Conservation (phyloP, 2,329 filamentous ascomycete genomes). For the Cladosporium cucumerinum region DNA sequence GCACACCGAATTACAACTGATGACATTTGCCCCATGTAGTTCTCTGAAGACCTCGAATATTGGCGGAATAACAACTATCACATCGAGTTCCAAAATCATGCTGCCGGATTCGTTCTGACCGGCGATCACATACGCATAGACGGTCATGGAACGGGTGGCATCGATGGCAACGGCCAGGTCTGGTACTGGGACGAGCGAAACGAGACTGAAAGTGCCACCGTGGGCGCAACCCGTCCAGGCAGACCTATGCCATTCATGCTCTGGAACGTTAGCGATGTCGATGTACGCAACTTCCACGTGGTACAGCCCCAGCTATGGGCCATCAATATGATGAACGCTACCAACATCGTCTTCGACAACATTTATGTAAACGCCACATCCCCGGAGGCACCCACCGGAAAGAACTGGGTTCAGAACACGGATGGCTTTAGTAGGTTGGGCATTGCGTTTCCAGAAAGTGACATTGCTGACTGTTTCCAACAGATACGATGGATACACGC, state of each 20-base stretch:
- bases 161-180: conserved; percentile 53
- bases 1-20: neutral
- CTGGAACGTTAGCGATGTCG: conserved; percentile 56
- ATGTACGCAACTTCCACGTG: conserved; percentile 52
- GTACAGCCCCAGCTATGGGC: conserved; percentile 53
- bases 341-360: conserved; percentile 51
- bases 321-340: conserved; percentile 58
- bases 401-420: conserved; percentile 57
- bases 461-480: neutral
- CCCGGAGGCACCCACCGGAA: conserved; percentile 48
- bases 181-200: conserved; percentile 43
- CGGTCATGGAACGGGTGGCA: conserved; percentile 52
- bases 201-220: conserved; percentile 38
- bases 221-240: conserved; percentile 46
- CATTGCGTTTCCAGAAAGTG: neutral
- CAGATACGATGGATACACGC: conserved; percentile 52
- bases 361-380: conserved; percentile 52
- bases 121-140: conserved; percentile 52
- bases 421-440: conserved; percentile 46
- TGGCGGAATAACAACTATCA: conserved; percentile 53
- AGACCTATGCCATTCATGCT: conserved; percentile 58
- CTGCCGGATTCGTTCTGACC: conserved; percentile 51
- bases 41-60: conserved; percentile 39
- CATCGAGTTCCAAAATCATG: conserved; percentile 55
- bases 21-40: neutral